A percentile compares a stretch with the other conserved stretches of the same genome.
phyloP scores from a whole-genome alignment of 2,329 filamentous ascomycete genomes.

The Colletotrichum sidae region DNA sequence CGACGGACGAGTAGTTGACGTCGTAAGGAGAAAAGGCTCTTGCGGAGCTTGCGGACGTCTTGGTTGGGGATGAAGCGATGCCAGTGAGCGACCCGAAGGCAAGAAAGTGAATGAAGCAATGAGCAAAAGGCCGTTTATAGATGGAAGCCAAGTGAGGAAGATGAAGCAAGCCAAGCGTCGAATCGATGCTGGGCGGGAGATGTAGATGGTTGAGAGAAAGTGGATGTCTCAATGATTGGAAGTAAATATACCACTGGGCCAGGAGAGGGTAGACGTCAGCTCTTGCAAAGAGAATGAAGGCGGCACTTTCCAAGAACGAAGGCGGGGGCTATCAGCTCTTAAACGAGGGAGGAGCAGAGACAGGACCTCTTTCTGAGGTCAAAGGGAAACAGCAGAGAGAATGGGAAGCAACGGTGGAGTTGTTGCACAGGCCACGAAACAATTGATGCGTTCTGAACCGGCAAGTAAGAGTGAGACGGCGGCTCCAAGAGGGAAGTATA shows the following conservation, averaged over 20 bases:
- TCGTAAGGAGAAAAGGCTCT: background rate
- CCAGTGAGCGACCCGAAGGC: background rate
- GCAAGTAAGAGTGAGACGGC: too few species aligned
- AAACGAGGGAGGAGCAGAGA: background rate
- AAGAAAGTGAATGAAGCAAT: background rate
- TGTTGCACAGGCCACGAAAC: background rate
- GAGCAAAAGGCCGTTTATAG: background rate
- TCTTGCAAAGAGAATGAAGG: slow-evolving; percentile 1
- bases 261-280: background rate
- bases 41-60: background rate
- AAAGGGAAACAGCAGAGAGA: background rate
- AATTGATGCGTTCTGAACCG: too few species aligned
- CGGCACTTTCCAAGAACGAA: background rate
- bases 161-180: slow-evolving; percentile 3
- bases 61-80: background rate
- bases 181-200: slow-evolving; percentile 2
- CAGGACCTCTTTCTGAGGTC: background rate
- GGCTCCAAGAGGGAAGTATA: too few species aligned
- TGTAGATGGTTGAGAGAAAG: background rate
- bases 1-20: too few species aligned
- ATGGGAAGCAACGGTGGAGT: background rate
- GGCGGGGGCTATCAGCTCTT: background rate
- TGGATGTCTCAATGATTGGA: background rate
- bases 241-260: slow-evolving; percentile 12
- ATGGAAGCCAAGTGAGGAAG: slow-evolving; percentile 3